These are phyloP conservation scores for Cornus kousa DNA, from an alignment of 148 eudicot species.

Conservation along the genomic window DNA sequence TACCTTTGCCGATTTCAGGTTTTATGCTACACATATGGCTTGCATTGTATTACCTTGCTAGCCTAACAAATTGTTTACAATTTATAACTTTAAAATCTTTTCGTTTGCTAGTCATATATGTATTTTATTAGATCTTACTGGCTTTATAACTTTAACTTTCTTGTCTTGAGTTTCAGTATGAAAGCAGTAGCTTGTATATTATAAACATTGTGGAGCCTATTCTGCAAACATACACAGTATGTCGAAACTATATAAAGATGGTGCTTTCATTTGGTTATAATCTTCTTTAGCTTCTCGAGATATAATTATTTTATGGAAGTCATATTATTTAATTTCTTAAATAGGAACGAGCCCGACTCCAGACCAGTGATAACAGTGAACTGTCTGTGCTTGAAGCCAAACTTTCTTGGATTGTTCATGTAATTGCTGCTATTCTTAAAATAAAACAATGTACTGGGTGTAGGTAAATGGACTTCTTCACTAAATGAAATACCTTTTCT, in stretches of 20 bases:
- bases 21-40: slow-evolving; percentile 10
- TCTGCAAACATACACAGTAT: slow-evolving; percentile 75
- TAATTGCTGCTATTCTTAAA: slow-evolving; percentile 70
- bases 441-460: slow-evolving; percentile 56
- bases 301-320: neutral
- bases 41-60: neutral
- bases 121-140: neutral
- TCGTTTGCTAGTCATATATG: neutral
- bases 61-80: neutral
- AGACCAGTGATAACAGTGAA: slow-evolving; percentile 41
- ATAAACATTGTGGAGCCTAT: slow-evolving; percentile 68
- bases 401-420: slow-evolving; percentile 94
- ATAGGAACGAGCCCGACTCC: slow-evolving; percentile 72
- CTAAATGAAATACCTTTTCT: neutral
- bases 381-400: slow-evolving; percentile 63
- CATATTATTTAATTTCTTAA: neutral
- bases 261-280: neutral
- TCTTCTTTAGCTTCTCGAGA: neutral
- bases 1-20: slow-evolving; percentile 89
- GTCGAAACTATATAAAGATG: neutral
- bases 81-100: neutral
- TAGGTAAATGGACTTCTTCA: slow-evolving; percentile 35
- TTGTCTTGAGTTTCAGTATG: slow-evolving; percentile 55
- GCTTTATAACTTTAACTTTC: neutral
- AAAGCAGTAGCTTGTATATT: slow-evolving; percentile 61